Base-by-base conservation (phyloP, 345 rosid genomes). In the Populus davidiana region DNA sequence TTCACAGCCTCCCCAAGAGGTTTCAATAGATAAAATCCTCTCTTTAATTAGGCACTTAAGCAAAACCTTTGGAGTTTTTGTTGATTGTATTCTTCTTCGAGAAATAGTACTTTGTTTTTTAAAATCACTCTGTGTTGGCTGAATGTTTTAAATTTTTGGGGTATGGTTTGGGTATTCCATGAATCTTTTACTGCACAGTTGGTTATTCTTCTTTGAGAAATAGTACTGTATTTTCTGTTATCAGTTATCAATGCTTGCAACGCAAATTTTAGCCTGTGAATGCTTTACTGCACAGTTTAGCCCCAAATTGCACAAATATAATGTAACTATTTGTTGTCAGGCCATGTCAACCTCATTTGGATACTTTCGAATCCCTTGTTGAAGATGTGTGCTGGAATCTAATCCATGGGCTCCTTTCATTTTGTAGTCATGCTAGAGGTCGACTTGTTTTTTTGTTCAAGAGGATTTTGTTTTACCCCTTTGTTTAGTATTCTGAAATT, bases 1-100 rank as follows among this genome's bases (percentile, higher is more conserved):
- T 80, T 82, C 94, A 80, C 98, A 88, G 81, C 80, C 93, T 81
- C 80, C 89, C 36, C 96, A 89, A 88, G 98, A 94, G 98, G 98
- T 94, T 84, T 79, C 80, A 44, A 75, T 77, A 38, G 71, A 69
- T 71, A 49, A 50, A 77, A 35, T 44, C 67, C 63, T 52, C 70
- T 79, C 31, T 52, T 43, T 75, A 29, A 20, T 56, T 35, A 21
- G 79, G 67, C 72, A 43, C 33, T 54, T 73, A 29, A 64, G 44
- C 35, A 23, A 50, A 39, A 69, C 16, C 47, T 21, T 77, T 50
- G 5, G 29, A 21, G 20, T 54, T 43, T 66, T 44, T 75, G 27
- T 68, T 79, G 50, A 31, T 43, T 12, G 35, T 49, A 12, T 5
- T 71, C 44, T 50, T 72, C 52, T 9, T 50, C 18, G 17, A 52